These are phyloP conservation scores for Schizosaccharomyces osmophilus DNA, from an alignment of 805 yeast species.

Conservation along the genomic window DNA sequence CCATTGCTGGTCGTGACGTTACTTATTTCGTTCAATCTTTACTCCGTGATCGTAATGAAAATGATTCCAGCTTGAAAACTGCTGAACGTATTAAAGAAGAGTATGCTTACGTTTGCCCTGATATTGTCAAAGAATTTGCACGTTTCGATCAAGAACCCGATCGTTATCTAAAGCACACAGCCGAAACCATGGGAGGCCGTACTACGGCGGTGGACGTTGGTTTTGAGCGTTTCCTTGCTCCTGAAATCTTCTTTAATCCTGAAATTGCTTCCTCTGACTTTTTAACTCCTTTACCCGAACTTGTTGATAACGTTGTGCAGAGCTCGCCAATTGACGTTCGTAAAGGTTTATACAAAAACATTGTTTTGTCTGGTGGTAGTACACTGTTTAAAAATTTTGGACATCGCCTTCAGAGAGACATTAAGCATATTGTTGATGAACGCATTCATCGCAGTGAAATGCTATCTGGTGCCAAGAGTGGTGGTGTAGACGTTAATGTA, in stretches of 20 bases:
- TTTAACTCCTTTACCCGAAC: slow-evolving; percentile 85
- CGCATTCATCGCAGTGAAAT: slow-evolving; percentile 65
- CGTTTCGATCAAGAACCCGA: slow-evolving; percentile 86
- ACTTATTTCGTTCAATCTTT: slow-evolving; percentile 79
- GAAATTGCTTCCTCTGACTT: slow-evolving; percentile 90
- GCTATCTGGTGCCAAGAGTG: slow-evolving; percentile 47
- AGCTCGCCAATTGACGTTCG: slow-evolving; percentile 93
- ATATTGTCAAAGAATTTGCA: slow-evolving; percentile 85
- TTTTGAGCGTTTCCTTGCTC: slow-evolving; percentile 91
- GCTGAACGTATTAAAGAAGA: slow-evolving; percentile 94
- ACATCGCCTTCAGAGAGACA: slow-evolving; percentile 85
- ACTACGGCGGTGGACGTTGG: slow-evolving; percentile 70
- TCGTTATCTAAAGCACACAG: slow-evolving; percentile 76
- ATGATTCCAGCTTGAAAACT: slow-evolving; percentile 76
- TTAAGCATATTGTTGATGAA: slow-evolving; percentile 64
- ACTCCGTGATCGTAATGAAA: slow-evolving; percentile 89
- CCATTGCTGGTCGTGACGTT: slow-evolving; percentile 96
- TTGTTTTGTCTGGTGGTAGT: slow-evolving; percentile 90
- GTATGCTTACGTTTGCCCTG: slow-evolving; percentile 92
- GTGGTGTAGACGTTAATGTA: slow-evolving; percentile 93
- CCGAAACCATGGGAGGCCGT: slow-evolving; percentile 47
- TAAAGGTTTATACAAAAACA: slow-evolving; percentile 82
- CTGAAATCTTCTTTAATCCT: slow-evolving; percentile 96
- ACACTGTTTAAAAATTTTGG: slow-evolving; percentile 98
- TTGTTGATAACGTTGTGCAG: slow-evolving; percentile 86